A percentile compares a stretch with the other conserved stretches of the same genome.
phyloP scores from a whole-genome alignment of 495 filamentous ascomycete species.

The Xylaria bambusicola region DNA sequence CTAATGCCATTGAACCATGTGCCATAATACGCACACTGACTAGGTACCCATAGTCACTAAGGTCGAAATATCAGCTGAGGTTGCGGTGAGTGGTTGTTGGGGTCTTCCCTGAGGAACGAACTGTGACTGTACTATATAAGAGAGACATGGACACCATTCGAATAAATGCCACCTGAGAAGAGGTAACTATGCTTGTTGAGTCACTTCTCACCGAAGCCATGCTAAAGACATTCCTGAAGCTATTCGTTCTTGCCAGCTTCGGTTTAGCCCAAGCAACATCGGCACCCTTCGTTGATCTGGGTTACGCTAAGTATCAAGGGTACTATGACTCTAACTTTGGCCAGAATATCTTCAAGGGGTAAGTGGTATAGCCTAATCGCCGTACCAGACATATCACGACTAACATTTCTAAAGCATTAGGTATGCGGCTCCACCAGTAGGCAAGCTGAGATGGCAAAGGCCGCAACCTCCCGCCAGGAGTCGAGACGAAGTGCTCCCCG shows the following conservation, averaged over 20 bases:
- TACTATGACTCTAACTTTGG: conserved; percentile 25
- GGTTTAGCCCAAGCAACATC: conserved; percentile 5
- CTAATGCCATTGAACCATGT: background rate
- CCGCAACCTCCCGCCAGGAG: conserved; percentile 29
- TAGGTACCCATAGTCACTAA: background rate
- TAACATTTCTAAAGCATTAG: conserved; percentile 29
- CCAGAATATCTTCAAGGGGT: conserved; percentile 34
- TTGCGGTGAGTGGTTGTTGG: background rate
- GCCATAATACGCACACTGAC: background rate
- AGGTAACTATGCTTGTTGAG: background rate
- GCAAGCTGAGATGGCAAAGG: conserved; percentile 35
- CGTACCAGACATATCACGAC: background rate
- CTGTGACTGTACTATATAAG: too few species aligned
- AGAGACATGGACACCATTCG: background rate
- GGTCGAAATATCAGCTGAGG: background rate
- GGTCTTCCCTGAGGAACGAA: too few species aligned
- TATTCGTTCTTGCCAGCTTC: background rate
- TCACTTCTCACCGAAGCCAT: conserved; percentile 10
- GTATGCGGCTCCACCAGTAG: conserved; percentile 36
- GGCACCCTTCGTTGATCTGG: conserved; percentile 35
- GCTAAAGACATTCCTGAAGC: conserved; percentile 2
- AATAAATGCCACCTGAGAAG: background rate
- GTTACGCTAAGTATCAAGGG: conserved; percentile 35
- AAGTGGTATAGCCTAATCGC: background rate
- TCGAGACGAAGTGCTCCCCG: conserved; percentile 26